Evolutionary conservation across 257 asterid genomes (phyloP), one percentile per base, ranked within the genome.

Genomic region (Knoxia roxburghii): DNA sequence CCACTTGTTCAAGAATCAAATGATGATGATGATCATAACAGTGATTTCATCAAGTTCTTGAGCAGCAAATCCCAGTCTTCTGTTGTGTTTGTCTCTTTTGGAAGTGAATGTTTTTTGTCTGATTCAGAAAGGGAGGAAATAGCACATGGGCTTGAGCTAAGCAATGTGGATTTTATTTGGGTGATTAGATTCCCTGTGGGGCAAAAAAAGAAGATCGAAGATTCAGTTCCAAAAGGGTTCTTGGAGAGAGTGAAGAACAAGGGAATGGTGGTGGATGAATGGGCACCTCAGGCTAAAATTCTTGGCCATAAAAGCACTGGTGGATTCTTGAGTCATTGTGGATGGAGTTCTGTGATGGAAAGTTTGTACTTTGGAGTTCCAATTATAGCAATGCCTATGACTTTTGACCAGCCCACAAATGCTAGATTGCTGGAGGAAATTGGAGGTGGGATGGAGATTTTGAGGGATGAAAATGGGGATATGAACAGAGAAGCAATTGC

Each of bases 221-320:
- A 73, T 6, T 67, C 63, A 33, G 11, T 73, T 1, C 68, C 77
- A n/a, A 20, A 66, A 73, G 77, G 68, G 7, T 73, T 66, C 63
- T 54, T 73, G 55, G 68, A 66, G 7, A 59, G 64, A 11, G 43
- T 50, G 23, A 58, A 73, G 32, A 30, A 60, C 14, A 56, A 61
- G 41, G 72, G 72, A 20, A 37, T 66, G 6, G 48, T 66, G 10
- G 57, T 73, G 46, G 51, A 67, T 4, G 64, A 64, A 50, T 73
- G 77, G 72, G 72, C 72, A 7, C 77, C 77, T 6, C 77, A 73
- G 26, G 57, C 68, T 37, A 61, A 39, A 30, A 72, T 72, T 66
- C 48, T 72, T 6, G 24, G 37, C 27, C 68, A 66, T 40, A 20
- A 65, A 39, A 66, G 56, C 15, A 27, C 17, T 0, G 72, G 58